Evolutionary conservation across 768 basidiomycete genomes (phyloP).

Genomic region (Boletus barrowsii): DNA sequence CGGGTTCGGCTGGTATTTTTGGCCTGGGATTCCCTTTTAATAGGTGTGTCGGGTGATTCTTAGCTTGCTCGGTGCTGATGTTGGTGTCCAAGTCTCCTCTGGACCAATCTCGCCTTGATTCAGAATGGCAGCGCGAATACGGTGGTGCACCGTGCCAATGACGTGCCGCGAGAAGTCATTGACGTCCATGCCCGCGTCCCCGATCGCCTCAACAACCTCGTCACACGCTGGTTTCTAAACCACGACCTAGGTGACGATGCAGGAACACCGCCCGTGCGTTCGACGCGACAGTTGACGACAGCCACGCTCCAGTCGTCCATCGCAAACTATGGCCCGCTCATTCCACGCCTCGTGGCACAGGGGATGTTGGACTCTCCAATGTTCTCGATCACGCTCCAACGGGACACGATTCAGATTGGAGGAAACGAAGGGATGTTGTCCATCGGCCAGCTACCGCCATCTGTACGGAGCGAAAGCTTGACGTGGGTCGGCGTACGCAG

Average conservation of each 20-base stretch:
- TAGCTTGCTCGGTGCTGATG: background rate
- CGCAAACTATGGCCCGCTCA: slow-evolving; percentile 40
- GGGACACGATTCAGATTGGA: slow-evolving; percentile 64
- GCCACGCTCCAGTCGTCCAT: slow-evolving; percentile 41
- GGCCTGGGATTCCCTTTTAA: slow-evolving; percentile 74
- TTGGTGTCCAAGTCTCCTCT: slow-evolving; percentile 41
- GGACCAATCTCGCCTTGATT: slow-evolving; percentile 37
- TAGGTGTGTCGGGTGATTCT: slow-evolving; percentile 42
- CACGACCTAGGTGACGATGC: background rate
- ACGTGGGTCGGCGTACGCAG: slow-evolving; percentile 64
- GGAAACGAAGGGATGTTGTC: slow-evolving; percentile 65
- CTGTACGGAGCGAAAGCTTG: slow-evolving; percentile 45
- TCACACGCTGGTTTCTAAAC: slow-evolving; percentile 19
- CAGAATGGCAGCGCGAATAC: slow-evolving; percentile 7
- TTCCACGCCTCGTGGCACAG: slow-evolving; percentile 44
- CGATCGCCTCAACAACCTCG: slow-evolving; percentile 11
- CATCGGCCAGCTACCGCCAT: slow-evolving; percentile 60
- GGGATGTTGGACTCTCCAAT: slow-evolving; percentile 40
- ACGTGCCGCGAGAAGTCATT: background rate
- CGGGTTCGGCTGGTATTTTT: slow-evolving; percentile 62
- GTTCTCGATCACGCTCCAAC: slow-evolving; percentile 62
- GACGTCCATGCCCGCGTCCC: slow-evolving; percentile 3
- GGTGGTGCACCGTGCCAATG: background rate
- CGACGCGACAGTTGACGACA: slow-evolving; percentile 13
- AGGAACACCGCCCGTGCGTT: slow-evolving; percentile 1